phyloP scores from a whole-genome alignment of 371 early-diverging fungal genomes.

The Amoeboaphelidium protococcarum region DNA sequence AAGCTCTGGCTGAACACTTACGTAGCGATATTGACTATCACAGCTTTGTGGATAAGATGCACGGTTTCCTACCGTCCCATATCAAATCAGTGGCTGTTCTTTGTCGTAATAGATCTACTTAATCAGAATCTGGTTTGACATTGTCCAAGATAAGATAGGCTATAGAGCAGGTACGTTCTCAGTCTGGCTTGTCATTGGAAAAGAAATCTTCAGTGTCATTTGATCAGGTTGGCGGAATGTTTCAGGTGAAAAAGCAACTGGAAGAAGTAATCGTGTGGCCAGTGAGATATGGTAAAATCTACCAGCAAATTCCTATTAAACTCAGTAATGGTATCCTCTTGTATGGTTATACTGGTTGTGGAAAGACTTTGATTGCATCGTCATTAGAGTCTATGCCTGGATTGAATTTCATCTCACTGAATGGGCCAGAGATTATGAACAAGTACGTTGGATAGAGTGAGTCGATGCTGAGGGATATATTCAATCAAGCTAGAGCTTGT shows the following conservation, averaged over 20 bases:
- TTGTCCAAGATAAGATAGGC: no score
- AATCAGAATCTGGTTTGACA: no score
- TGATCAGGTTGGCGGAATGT: neutral
- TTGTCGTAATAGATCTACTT: no score
- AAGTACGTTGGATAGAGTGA: constrained; percentile 94
- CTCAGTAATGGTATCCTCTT: constrained; percentile 9
- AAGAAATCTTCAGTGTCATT: no score
- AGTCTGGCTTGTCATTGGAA: no score
- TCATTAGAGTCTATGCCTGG: constrained; percentile 61
- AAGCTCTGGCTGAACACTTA: no score
- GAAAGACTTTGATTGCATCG: constrained; percentile 80
- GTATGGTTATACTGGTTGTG: constrained; percentile 95
- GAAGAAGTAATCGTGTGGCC: neutral
- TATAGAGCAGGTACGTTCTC: no score
- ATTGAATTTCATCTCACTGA: constrained; percentile 54
- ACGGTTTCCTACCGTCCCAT: no score
- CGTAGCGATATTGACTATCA: no score
- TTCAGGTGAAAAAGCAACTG: neutral
- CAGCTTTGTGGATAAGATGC: no score
- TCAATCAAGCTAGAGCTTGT: constrained; percentile 46
- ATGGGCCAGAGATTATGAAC: constrained; percentile 84
- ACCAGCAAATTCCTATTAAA: neutral
- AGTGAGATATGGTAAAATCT: neutral
- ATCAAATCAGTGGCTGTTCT: no score
- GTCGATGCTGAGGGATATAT: constrained; percentile 52